These are phyloP conservation scores for Fonsecaea multimorphosa DNA, from an alignment of 2,329 filamentous ascomycete genomes.

Conservation along the genomic window DNA sequence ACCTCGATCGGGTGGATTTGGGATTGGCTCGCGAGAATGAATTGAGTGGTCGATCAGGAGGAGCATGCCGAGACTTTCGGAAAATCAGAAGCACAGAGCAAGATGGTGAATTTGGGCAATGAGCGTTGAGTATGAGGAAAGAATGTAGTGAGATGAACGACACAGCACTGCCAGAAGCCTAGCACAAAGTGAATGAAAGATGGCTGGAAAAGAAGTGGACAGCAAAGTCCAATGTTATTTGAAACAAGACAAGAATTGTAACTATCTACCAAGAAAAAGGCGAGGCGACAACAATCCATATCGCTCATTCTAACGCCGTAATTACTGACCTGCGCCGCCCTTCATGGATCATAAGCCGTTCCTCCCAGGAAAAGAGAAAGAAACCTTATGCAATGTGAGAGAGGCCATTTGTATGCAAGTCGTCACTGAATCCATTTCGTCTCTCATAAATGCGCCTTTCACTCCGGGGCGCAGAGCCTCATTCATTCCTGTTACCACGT, in stretches of 20 bases:
- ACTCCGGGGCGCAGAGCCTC: not conserved
- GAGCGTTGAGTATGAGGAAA: not conserved
- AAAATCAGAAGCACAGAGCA: no score
- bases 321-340: not conserved
- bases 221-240: not conserved
- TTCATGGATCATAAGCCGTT: not conserved
- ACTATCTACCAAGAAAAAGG: not conserved
- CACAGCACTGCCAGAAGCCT: not conserved
- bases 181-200: not conserved
- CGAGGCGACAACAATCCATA: not conserved
- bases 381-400: not conserved
- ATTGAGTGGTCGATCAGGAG: not conserved
- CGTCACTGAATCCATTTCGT: slow-evolving; percentile 1
- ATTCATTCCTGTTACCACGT: not conserved
- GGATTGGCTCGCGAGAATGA: not conserved
- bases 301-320: slow-evolving; percentile 1
- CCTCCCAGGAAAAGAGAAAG: not conserved
- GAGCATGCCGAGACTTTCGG: not conserved
- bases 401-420: slow-evolving; percentile 1
- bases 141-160: not conserved
- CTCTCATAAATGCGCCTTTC: not conserved
- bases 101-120: no score
- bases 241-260: slow-evolving; percentile 1
- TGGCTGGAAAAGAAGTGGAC: not conserved
- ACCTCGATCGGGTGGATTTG: not conserved